Evolutionary conservation across 176 grass and related monocot genomes (phyloP).

Genomic region (Urochloa ruziziensis): DNA sequence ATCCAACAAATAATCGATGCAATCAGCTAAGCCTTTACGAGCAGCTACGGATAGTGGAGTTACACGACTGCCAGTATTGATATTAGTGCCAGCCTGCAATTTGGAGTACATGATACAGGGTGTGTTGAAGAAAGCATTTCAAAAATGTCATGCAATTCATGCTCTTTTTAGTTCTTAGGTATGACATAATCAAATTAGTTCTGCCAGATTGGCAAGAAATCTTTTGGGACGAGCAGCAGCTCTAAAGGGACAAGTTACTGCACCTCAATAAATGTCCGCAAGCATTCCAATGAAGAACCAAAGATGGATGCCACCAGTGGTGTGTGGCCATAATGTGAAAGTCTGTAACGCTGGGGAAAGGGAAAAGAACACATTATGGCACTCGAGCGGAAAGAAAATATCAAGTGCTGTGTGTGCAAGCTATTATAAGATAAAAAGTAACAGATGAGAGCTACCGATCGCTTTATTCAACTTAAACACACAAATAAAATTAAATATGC

Average conservation of each 20-base stretch:
- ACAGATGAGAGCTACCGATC: not conserved
- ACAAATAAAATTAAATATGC: not conserved
- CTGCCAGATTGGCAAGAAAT: not conserved
- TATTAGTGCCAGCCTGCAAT: slow-evolving; percentile 31
- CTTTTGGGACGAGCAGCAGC: not conserved
- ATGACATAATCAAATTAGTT: not conserved
- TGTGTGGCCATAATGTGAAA: too few species aligned
- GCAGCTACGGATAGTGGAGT: slow-evolving; percentile 27
- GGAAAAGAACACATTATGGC: not conserved
- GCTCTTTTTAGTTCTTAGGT: not conserved
- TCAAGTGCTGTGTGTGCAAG: not conserved
- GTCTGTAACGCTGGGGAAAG: too few species aligned
- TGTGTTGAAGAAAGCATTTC: not conserved
- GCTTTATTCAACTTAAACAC: not conserved
- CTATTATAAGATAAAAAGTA: not conserved
- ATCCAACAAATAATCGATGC: slow-evolving; percentile 26
- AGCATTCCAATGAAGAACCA: slow-evolving; percentile 18
- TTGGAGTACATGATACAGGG: not conserved
- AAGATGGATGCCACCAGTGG: not conserved
- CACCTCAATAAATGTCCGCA: slow-evolving; percentile 30
- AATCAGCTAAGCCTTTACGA: not conserved
- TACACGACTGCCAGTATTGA: slow-evolving; percentile 11
- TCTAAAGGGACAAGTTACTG: not conserved
- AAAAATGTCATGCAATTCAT: not conserved
- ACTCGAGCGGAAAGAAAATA: not conserved